Percentiles rank a stretch among this genome's conserved stretches.
These are phyloP conservation scores for Pseudodiploospora longispora DNA, from an alignment of 2,329 filamentous ascomycete genomes.

Conservation along the genomic window DNA sequence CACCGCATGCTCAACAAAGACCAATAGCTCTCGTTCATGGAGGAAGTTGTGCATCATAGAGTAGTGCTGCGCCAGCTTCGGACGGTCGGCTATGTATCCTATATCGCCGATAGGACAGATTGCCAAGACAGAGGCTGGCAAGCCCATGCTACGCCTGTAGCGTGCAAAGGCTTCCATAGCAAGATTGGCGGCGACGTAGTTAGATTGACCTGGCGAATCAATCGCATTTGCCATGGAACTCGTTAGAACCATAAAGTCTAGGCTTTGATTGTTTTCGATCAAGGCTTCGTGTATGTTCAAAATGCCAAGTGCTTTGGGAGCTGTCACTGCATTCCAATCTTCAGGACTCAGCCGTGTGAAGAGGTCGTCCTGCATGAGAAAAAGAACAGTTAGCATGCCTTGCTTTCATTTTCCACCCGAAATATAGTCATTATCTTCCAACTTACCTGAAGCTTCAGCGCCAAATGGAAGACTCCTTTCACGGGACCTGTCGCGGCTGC, in stretches of 20 bases:
- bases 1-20: background rate
- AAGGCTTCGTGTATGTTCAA: background rate
- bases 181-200: background rate
- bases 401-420: no score
- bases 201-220: background rate
- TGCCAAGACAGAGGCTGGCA: background rate
- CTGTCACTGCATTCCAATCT: background rate
- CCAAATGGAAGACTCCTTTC: no score
- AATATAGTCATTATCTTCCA: no score
- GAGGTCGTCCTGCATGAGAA: background rate
- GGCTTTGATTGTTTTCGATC: background rate
- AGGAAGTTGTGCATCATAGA: background rate
- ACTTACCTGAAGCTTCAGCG: no score
- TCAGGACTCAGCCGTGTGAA: background rate
- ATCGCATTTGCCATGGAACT: background rate
- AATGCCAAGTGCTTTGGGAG: background rate
- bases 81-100: background rate
- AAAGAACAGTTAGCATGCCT: no score
- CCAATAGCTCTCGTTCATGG: background rate
- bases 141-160: background rate
- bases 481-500: no score
- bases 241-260: conserved; percentile 1
- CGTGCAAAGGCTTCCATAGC: background rate
- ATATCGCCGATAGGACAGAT: background rate
- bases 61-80: background rate